Conservation (phyloP, 768 basidiomycete species). For the Suillus luteus region DNA sequence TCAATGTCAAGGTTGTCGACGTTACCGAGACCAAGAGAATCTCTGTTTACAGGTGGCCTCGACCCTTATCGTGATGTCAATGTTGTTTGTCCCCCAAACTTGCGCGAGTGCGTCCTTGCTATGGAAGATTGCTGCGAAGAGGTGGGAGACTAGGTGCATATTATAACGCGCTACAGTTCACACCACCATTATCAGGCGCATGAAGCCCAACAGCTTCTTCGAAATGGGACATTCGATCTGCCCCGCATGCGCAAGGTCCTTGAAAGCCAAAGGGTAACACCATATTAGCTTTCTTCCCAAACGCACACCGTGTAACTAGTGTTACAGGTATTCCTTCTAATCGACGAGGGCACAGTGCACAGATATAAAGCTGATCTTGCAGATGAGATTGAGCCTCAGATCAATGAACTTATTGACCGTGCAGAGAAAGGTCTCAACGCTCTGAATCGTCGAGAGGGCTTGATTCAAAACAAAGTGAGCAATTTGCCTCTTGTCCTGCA, state of each 20-base stretch:
- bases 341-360: constrained; percentile 71
- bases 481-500: constrained; percentile 7
- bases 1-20: constrained; percentile 54
- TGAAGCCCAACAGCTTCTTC: constrained; percentile 68
- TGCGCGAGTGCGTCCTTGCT: constrained; percentile 74
- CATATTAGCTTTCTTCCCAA: neutral
- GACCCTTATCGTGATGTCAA: constrained; percentile 66
- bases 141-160: constrained; percentile 37
- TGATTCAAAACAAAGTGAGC: constrained; percentile 64
- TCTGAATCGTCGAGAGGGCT: constrained; percentile 61
- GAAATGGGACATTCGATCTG: constrained; percentile 71
- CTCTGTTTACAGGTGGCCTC: constrained; percentile 68
- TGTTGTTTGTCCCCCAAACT: constrained; percentile 67
- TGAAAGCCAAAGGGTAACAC: constrained; percentile 61
- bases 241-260: constrained; percentile 70
- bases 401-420: constrained; percentile 70
- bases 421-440: constrained; percentile 68
- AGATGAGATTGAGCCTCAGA: constrained; percentile 81
- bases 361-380: constrained; percentile 74
- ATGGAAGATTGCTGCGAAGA: constrained; percentile 85
- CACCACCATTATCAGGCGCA: constrained; percentile 46
- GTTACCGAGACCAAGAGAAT: constrained; percentile 55
- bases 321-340: constrained; percentile 67
- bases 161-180: constrained; percentile 5
- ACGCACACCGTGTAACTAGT: constrained; percentile 10